These are phyloP conservation scores for Epichloe sp. DNA, from an alignment of 2,329 filamentous ascomycete genomes.

Conservation along the genomic window DNA sequence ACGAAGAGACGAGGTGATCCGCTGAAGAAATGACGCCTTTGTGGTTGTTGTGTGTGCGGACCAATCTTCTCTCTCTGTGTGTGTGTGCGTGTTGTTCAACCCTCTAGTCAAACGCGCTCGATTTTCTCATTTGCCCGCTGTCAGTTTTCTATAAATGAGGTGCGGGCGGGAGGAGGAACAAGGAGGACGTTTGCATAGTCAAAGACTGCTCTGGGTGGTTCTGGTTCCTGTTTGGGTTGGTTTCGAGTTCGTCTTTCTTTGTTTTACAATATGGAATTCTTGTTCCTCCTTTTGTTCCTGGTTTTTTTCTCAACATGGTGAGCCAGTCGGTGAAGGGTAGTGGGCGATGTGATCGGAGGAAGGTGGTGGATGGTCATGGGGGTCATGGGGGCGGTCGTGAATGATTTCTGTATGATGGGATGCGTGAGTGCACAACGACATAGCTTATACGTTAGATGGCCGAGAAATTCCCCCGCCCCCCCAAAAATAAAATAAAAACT, in stretches of 20 bases:
- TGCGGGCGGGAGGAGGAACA: neutral
- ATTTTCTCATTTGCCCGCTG: neutral
- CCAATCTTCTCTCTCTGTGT: neutral
- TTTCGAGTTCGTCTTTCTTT: neutral
- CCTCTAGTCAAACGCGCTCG: neutral
- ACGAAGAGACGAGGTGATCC: neutral
- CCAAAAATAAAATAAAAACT: too few relatives aligned
- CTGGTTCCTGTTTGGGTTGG: neutral
- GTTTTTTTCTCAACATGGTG: neutral
- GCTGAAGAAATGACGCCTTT: neutral
- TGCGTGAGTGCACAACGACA: neutral
- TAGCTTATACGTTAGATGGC: neutral
- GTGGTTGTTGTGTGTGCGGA: neutral
- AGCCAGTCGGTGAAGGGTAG: neutral
- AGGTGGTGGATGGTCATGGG: neutral
- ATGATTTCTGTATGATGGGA: neutral
- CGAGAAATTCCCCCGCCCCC: too few relatives aligned
- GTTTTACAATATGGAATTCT: neutral
- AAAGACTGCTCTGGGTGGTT: neutral
- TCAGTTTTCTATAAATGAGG: neutral
- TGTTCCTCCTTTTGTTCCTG: neutral
- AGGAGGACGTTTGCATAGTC: neutral
- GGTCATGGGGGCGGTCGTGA: neutral
- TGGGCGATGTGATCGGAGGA: too few relatives aligned
- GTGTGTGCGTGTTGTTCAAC: neutral